Conservation (phyloP, 257 asterid species). For the Plantago ovata region DNA sequence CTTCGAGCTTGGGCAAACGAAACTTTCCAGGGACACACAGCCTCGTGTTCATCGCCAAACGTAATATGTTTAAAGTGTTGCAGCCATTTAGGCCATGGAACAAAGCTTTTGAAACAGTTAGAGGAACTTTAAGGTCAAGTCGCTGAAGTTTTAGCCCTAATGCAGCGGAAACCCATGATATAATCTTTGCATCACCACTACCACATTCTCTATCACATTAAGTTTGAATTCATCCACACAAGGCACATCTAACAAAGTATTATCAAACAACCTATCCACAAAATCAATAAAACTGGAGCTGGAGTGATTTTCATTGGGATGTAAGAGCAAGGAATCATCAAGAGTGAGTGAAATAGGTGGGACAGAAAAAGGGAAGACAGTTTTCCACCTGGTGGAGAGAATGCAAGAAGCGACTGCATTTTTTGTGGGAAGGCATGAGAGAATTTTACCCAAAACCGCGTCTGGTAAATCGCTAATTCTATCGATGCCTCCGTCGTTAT, state of each 20-base stretch:
- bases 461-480: slow-evolving; percentile 9
- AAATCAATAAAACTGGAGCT: background rate
- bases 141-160: background rate
- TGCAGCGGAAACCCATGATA: background rate
- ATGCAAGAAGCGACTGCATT: background rate
- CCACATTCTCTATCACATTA: background rate
- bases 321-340: background rate
- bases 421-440: slow-evolving; percentile 2
- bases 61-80: background rate
- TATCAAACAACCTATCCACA: background rate
- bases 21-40: background rate
- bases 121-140: background rate
- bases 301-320: background rate
- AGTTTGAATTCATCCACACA: background rate
- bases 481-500: background rate
- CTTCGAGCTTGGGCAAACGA: background rate
- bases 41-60: background rate
- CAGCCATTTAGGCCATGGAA: background rate
- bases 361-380: background rate
- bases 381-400: slow-evolving; percentile 10
- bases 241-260: background rate
- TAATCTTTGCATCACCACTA: background rate
- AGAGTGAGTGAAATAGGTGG: background rate
- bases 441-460: background rate
- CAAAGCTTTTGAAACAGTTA: background rate